Evolutionary conservation across 768 basidiomycete species (phyloP), one percentile per base, ranked within the genome.

Genomic region (Boletus rubroflammeus): DNA sequence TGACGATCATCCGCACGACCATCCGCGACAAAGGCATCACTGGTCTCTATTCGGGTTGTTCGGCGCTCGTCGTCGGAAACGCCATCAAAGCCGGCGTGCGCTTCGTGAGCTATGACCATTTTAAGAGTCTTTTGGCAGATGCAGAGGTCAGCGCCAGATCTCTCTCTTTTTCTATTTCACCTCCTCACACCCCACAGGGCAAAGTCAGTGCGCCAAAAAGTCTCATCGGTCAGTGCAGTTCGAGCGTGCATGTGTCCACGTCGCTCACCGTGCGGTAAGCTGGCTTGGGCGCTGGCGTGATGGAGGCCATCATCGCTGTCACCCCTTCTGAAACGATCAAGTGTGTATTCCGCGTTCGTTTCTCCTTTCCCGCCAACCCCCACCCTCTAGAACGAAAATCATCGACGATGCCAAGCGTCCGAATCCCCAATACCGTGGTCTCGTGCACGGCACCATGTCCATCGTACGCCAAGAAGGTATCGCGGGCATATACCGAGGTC

Each of bases 291-390:
- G 96, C 96, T 2, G 96, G 96, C 4, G 83, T 93, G 84, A 87
- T 78, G 64, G 96, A 98, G 70, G 93, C 96, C 1, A 68, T 98
- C 21, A 83, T 98, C 52, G 96, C 96, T 2, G 96, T 99, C 3
- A 98, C 96, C 0, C 96, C 96, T 3, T 94, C 92, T 13, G 96
- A 99, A 70, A 98, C 96, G 0, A 97, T 98, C 78, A 99, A 99
- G 96, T 95, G 45, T 39, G 89, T 72, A 2, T 38, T 2, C 4
- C 3, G 10, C 28, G 6, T 11, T 17, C 21, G 7, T 17, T 6
- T 9, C 15, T 17, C 6, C 10, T 17, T 6, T 5, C 40, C 3
- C 38, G 9, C 50, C 29, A 26, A 55, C 29, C 23, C 10, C n/a
- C 17, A 10, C 31, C 19, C n/a, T 41, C 36, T 58, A 98, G 96